Evolutionary conservation across 1,284 basidiomycete species (phyloP).

Genomic region (Cutaneotrichosporon sp.): DNA sequence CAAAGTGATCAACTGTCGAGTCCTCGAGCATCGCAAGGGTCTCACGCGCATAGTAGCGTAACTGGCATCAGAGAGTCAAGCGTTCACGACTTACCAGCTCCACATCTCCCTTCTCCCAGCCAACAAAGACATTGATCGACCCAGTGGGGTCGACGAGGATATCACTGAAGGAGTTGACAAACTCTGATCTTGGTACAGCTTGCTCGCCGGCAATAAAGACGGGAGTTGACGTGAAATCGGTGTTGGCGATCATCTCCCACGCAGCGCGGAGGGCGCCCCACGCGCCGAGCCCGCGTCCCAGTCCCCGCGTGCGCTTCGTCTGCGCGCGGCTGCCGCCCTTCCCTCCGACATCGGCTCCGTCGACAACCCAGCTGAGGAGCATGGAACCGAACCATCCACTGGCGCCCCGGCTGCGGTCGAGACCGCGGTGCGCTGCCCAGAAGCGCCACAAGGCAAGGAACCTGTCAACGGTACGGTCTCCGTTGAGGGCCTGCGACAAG

Average conservation of each 20-base stretch:
- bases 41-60: conserved; percentile 67
- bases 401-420: conserved; percentile 56
- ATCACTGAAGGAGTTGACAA: conserved; percentile 36
- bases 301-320: conserved; percentile 44
- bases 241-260: conserved; percentile 55
- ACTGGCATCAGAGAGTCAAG: conserved; percentile 52
- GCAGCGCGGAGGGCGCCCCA: conserved; percentile 45
- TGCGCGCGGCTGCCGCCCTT: conserved; percentile 27
- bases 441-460: conserved; percentile 75
- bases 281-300: conserved; percentile 52
- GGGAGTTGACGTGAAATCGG: conserved; percentile 61
- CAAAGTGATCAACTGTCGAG: conserved; percentile 50
- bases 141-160: conserved; percentile 79
- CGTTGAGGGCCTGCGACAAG: conserved; percentile 59
- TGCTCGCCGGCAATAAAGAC: conserved; percentile 57
- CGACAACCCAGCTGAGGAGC: conserved; percentile 64
- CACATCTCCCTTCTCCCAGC: conserved; percentile 58
- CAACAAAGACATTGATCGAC: conserved; percentile 72
- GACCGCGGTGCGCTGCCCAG: conserved; percentile 86
- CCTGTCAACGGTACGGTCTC: conserved; percentile 58
- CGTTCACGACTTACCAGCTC: conserved; percentile 37
- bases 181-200: conserved; percentile 42
- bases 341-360: conserved; percentile 59
- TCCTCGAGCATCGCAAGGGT: conserved; percentile 57
- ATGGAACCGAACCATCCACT: conserved; percentile 66